Evolutionary conservation across 2,329 filamentous ascomycete species (phyloP).

Genomic region (Zymoseptoria crescenta): DNA sequence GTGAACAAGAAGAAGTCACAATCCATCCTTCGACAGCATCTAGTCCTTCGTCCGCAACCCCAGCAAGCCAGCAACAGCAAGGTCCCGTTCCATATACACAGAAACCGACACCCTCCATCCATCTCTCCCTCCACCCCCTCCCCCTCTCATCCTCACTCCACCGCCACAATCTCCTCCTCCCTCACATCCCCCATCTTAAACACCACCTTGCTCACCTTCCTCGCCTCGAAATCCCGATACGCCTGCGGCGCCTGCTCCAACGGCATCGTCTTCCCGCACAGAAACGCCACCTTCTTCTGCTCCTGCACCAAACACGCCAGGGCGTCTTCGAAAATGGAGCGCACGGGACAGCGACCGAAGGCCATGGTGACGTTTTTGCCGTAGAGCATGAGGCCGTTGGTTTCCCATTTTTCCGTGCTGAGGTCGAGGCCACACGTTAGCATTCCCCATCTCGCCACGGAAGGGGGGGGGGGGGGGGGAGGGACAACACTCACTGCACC

Average conservation of each 20-base stretch:
- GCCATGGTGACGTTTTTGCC: constrained; percentile 44
- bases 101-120: not conserved
- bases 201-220: constrained; percentile 47
- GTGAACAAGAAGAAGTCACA: too few species aligned
- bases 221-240: constrained; percentile 46
- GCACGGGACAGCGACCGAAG: constrained; percentile 45
- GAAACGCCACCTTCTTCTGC: constrained; percentile 44
- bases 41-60: too few species aligned
- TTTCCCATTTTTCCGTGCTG: constrained; percentile 35
- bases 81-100: too few species aligned
- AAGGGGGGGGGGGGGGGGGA: not conserved
- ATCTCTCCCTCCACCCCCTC: not conserved
- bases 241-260: constrained; percentile 44
- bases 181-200: constrained; percentile 34
- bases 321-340: constrained; percentile 43
- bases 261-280: constrained; percentile 47
- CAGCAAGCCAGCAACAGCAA: too few species aligned
- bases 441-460: not conserved
- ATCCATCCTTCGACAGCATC: too few species aligned
- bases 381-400: constrained; percentile 43
- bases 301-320: constrained; percentile 40
- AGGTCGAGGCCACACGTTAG: too few species aligned
- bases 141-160: not conserved
- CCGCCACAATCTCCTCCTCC: constrained; percentile 13
- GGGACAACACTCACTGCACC: constrained; percentile 31